A percentile compares a stretch with the other conserved stretches of the same genome.
These are phyloP conservation scores for Aureobasidium sp. DNA, from an alignment of 2,329 filamentous ascomycete genomes.

Conservation along the genomic window DNA sequence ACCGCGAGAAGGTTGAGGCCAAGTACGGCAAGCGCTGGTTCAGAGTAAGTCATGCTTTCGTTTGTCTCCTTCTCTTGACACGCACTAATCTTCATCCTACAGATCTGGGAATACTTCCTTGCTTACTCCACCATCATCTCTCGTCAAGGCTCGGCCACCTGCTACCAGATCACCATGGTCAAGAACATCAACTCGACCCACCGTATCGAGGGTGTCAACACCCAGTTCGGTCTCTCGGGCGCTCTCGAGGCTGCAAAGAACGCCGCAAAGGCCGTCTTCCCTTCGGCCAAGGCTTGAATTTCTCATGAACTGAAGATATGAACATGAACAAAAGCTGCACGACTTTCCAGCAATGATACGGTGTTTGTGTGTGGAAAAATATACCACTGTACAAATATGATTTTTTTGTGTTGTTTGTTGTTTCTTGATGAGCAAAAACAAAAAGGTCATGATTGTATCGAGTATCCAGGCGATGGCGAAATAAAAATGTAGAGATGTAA, in stretches of 20 bases:
- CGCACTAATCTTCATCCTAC: background rate
- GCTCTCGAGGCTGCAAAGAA: conserved; percentile 50
- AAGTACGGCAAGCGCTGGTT: conserved; percentile 97
- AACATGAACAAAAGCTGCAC: background rate
- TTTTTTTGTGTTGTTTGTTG: conserved; percentile 7
- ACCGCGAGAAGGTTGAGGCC: conserved; percentile 82
- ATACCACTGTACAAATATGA: conserved; percentile 9
- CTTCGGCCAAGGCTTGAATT: conserved; percentile 22
- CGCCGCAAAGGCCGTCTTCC: conserved; percentile 28
- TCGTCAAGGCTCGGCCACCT: conserved; percentile 75
- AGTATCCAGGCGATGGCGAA: background rate
- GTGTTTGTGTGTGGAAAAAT: background rate
- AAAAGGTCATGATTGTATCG: conserved; percentile 8
- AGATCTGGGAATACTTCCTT: conserved; percentile 91
- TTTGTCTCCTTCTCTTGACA: background rate
- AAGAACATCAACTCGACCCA: conserved; percentile 89
- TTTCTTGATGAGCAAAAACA: background rate
- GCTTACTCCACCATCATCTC: conserved; percentile 78
- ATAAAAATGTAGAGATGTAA: background rate
- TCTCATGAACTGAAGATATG: background rate
- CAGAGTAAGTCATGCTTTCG: conserved; percentile 56
- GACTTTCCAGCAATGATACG: background rate
- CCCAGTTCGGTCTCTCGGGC: conserved; percentile 62
- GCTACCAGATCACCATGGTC: conserved; percentile 78
- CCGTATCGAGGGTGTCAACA: conserved; percentile 65